These are phyloP conservation scores for Pichia sp. DNA, from an alignment of 1,139 yeast genomes.

Conservation along the genomic window DNA sequence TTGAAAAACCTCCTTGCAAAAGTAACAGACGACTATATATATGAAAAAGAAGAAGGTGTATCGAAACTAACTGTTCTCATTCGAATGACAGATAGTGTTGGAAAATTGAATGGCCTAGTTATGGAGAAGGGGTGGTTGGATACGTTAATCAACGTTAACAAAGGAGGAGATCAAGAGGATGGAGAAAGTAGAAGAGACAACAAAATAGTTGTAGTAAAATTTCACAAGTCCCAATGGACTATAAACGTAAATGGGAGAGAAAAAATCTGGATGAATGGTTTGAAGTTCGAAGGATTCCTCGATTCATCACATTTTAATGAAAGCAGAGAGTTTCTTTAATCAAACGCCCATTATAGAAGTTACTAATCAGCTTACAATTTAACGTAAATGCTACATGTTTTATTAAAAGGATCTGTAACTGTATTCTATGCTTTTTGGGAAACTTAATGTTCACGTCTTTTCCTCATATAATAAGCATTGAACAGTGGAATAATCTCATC, in stretches of 20 bases:
- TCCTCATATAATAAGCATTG: conserved; percentile 61
- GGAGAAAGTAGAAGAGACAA: conserved; percentile 5
- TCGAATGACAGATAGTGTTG: conserved; percentile 20
- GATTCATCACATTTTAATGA: conserved; percentile 25
- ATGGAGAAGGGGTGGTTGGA: conserved; percentile 31
- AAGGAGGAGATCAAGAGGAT: background rate
- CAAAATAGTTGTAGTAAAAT: conserved; percentile 28
- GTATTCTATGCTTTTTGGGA: background rate
- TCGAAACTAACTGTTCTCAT: conserved; percentile 26
- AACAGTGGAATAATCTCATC: conserved; percentile 61
- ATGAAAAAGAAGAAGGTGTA: conserved; percentile 19
- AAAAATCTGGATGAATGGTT: conserved; percentile 28
- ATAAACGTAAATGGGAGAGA: conserved; percentile 21
- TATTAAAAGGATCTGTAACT: background rate
- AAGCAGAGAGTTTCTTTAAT: conserved; percentile 21
- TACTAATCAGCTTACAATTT: too few relatives aligned
- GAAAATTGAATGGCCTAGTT: conserved; percentile 26
- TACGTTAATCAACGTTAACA: conserved; percentile 16
- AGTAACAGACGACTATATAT: conserved; percentile 27
- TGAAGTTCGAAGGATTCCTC: conserved; percentile 28
- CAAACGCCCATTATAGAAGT: background rate
- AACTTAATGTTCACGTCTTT: conserved; percentile 74
- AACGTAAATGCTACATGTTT: background rate
- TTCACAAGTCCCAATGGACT: conserved; percentile 32
- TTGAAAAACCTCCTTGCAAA: conserved; percentile 29